A percentile compares a stretch with the other conserved stretches of the same genome.
These are phyloP conservation scores for Trichoderma sp. DNA, from an alignment of 2,329 filamentous ascomycete species.

Conservation along the genomic window DNA sequence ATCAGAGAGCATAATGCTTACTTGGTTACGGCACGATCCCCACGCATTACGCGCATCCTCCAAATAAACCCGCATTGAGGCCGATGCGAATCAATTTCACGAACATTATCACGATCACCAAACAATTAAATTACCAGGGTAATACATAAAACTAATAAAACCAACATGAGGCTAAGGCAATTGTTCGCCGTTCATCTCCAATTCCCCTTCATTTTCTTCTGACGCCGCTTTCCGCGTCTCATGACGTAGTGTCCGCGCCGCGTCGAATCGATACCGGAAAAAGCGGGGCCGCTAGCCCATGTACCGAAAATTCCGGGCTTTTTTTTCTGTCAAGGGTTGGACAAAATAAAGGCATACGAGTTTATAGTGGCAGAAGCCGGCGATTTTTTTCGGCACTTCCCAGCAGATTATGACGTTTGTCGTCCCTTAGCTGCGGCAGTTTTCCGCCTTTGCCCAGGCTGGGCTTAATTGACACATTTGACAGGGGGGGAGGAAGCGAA, in stretches of 20 bases:
- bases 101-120: not conserved
- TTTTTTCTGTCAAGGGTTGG: no score
- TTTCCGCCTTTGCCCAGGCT: not conserved
- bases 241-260: conserved; percentile 22
- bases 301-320: conserved; percentile 20
- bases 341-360: not conserved
- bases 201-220: not conserved
- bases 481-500: not conserved
- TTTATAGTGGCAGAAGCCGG: not conserved
- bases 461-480: not conserved
- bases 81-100: not conserved
- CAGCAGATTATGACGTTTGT: conserved; percentile 21
- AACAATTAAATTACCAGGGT: not conserved
- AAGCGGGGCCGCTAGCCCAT: conserved; percentile 20
- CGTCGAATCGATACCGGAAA: conserved; percentile 9
- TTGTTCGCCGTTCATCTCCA: not conserved
- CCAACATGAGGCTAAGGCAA: not conserved
- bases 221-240: not conserved
- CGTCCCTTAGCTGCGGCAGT: not conserved
- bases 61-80: not conserved
- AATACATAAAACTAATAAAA: not conserved
- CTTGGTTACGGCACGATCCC: not conserved
- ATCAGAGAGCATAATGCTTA: not conserved
- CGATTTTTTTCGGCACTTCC: conserved; percentile 19
- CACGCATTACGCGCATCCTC: not conserved